These are phyloP conservation scores for Rhamnella rubrinervis DNA, from an alignment of 331 rosid genomes.

Conservation along the genomic window DNA sequence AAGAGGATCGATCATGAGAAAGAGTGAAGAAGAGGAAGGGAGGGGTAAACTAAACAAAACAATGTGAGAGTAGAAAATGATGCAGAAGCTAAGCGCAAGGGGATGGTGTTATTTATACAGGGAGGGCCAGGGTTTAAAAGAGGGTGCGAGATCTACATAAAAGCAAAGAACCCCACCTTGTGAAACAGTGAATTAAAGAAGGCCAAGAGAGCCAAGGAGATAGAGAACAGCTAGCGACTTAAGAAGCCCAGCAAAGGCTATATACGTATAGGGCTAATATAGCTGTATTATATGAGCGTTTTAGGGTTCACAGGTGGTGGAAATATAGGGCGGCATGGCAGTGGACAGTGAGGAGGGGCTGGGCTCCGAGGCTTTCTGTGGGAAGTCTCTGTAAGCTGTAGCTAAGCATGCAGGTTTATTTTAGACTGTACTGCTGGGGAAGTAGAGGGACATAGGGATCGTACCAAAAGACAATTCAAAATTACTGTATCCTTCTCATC, in stretches of 20 bases:
- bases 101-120: constrained; percentile 2
- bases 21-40: no score
- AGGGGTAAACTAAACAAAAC: no score
- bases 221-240: constrained; percentile 29
- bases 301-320: constrained; percentile 54
- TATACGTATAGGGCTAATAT: constrained; percentile 6
- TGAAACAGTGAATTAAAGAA: constrained; percentile 36
- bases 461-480: constrained; percentile 14
- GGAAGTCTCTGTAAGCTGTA: background rate
- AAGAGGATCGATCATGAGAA: no score
- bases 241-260: background rate
- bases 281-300: constrained; percentile 32
- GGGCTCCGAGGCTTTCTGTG: no score
- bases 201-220: constrained; percentile 12
- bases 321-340: constrained; percentile 63
- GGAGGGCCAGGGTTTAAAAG: no score
- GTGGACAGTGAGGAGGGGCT: constrained; percentile 18
- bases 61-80: no score
- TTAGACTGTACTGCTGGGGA: background rate
- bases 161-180: constrained; percentile 27
- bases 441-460: background rate
- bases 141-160: constrained; percentile 17
- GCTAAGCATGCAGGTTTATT: background rate
- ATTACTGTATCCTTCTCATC: constrained; percentile 23
- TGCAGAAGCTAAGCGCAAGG: no score